phyloP scores from a whole-genome alignment of 768 basidiomycete genomes.

The Saitozyma sp. region DNA sequence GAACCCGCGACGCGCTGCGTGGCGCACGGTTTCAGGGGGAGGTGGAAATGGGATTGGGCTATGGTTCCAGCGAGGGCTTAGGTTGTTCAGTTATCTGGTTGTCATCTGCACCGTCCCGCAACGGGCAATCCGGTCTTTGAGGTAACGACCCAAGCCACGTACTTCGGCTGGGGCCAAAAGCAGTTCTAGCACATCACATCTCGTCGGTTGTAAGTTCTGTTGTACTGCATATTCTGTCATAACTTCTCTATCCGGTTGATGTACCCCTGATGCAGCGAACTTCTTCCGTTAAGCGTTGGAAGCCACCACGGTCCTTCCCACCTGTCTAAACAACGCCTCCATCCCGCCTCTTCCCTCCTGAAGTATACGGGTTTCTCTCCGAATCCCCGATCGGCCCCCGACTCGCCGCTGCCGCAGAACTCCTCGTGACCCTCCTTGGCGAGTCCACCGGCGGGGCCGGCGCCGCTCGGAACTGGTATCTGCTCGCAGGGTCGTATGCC shows the following conservation, averaged over 20 bases:
- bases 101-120: not conserved
- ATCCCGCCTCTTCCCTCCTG: conserved; percentile 30
- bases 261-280: too few relatives aligned
- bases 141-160: conserved; percentile 1
- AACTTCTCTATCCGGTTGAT: too few relatives aligned
- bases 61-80: too few relatives aligned
- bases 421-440: conserved; percentile 41
- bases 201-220: too few relatives aligned
- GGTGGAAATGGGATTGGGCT: conserved; percentile 10
- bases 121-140: not conserved
- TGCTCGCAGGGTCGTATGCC: not conserved
- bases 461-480: not conserved
- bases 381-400: conserved; percentile 34
- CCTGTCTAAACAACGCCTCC: conserved; percentile 37
- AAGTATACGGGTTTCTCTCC: conserved; percentile 44
- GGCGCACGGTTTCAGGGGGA: conserved; percentile 16
- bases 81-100: not conserved
- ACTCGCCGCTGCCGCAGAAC: conserved; percentile 16
- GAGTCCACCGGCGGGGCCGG: conserved; percentile 9
- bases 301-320: too few relatives aligned
- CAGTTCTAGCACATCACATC: too few relatives aligned
- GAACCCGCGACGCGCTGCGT: conserved; percentile 12
- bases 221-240: too few relatives aligned
- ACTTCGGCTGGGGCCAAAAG: not conserved
- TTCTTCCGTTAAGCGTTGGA: too few relatives aligned